Evolutionary conservation across 495 filamentous ascomycete species (phyloP).

Genomic region (Trichocladium antarcticum): DNA sequence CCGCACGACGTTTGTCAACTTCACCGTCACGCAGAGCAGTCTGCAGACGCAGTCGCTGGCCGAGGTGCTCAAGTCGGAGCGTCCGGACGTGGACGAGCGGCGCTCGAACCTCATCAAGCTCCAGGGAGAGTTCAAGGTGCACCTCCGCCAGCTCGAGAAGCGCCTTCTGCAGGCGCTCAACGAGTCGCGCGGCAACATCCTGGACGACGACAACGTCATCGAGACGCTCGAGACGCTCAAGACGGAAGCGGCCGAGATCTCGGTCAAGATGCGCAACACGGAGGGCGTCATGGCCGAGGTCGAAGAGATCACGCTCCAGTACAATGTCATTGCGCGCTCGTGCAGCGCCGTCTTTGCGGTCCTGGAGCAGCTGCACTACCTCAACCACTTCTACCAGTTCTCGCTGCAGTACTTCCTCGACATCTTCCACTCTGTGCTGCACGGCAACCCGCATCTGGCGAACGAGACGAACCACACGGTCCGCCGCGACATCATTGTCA

Average conservation of each 20-base stretch:
- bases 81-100: slow-evolving; percentile 94
- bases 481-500: slow-evolving; percentile 77
- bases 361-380: slow-evolving; percentile 90
- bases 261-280: slow-evolving; percentile 87
- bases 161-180: slow-evolving; percentile 88
- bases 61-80: slow-evolving; percentile 90
- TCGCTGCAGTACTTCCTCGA: slow-evolving; percentile 95
- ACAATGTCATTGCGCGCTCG: slow-evolving; percentile 80
- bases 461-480: slow-evolving; percentile 61
- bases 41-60: slow-evolving; percentile 95
- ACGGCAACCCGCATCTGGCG: slow-evolving; percentile 62
- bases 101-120: slow-evolving; percentile 94
- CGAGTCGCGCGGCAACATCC: slow-evolving; percentile 93
- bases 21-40: slow-evolving; percentile 97
- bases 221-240: slow-evolving; percentile 97
- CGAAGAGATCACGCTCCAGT: slow-evolving; percentile 84
- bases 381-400: slow-evolving; percentile 99
- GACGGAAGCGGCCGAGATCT: slow-evolving; percentile 92
- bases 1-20: slow-evolving; percentile 97
- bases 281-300: slow-evolving; percentile 98
- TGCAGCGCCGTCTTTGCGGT: slow-evolving; percentile 96
- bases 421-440: slow-evolving; percentile 90
- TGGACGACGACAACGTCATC: slow-evolving; percentile 96
- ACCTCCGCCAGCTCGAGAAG: slow-evolving; percentile 93
- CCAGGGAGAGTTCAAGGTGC: slow-evolving; percentile 96